These are phyloP conservation scores for Chaetomium olivaceum DNA, from an alignment of 2,329 filamentous ascomycete genomes.

Conservation along the genomic window DNA sequence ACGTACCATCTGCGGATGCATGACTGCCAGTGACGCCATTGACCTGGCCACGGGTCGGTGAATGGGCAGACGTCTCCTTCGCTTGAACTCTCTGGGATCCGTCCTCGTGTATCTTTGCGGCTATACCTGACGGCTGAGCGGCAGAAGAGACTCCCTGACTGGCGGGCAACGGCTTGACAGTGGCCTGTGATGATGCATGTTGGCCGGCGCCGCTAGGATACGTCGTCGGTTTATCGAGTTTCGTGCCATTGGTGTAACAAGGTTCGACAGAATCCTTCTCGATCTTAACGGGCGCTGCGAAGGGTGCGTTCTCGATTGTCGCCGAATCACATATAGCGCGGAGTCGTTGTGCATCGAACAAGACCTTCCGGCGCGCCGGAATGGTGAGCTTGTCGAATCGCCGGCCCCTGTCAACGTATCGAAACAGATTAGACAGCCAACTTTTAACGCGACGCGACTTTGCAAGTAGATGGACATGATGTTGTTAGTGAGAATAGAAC, in stretches of 20 bases:
- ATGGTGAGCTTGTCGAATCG: slow-evolving; percentile 55
- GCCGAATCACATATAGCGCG: slow-evolving; percentile 4
- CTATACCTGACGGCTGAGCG: too few species aligned
- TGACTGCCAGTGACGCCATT: slow-evolving; percentile 4
- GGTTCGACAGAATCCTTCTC: background rate
- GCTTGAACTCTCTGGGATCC: background rate
- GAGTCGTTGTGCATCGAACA: slow-evolving; percentile 45
- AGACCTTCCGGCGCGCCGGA: slow-evolving; percentile 49
- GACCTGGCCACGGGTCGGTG: background rate
- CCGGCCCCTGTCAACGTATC: slow-evolving; percentile 43
- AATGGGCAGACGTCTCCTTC: background rate
- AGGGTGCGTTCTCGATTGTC: slow-evolving; percentile 6
- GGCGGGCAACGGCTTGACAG: background rate
- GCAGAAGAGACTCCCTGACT: background rate
- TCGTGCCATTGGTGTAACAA: background rate
- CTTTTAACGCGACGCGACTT: slow-evolving; percentile 24
- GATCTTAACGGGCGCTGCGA: background rate
- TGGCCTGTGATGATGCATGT: background rate
- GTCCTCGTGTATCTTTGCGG: background rate
- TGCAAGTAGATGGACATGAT: slow-evolving; percentile 27
- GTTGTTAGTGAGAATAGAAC: slow-evolving; percentile 38
- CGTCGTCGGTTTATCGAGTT: background rate
- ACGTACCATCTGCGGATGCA: background rate
- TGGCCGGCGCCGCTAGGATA: background rate
- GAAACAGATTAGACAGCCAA: slow-evolving; percentile 28